A percentile compares a stretch with the other conserved stretches of the same genome.
phyloP scores from a whole-genome alignment of 2,329 filamentous ascomycete species.

The Paecilomyces sp. region DNA sequence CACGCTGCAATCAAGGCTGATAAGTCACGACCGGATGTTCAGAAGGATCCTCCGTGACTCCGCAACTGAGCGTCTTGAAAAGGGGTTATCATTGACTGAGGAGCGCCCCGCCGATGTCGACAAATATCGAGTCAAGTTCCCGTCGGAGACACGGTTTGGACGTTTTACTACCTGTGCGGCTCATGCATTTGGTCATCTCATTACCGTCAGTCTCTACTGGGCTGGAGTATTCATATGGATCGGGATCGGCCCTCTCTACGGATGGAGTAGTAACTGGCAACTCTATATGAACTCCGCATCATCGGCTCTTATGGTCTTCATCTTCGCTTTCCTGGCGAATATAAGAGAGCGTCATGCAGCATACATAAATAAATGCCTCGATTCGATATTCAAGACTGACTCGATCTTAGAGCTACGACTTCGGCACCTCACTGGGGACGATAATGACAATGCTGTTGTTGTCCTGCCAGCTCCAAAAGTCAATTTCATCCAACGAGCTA shows the following conservation, averaged over 20 bases:
- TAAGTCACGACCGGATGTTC: slow-evolving; percentile 16
- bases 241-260: slow-evolving; percentile 3
- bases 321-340: slow-evolving; percentile 18
- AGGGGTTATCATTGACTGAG: background rate
- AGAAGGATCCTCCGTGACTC: background rate
- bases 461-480: slow-evolving; percentile 24
- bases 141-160: slow-evolving; percentile 11
- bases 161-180: background rate
- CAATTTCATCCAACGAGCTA: slow-evolving; percentile 26
- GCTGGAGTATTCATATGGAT: slow-evolving; percentile 2
- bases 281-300: slow-evolving; percentile 31
- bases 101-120: background rate
- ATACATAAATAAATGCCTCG: slow-evolving; percentile 8
- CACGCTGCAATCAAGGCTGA: slow-evolving; percentile 11
- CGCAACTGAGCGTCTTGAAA: background rate
- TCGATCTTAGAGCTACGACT: slow-evolving; percentile 9
- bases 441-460: slow-evolving; percentile 24
- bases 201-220: slow-evolving; percentile 2
- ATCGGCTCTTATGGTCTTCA: slow-evolving; percentile 36
- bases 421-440: slow-evolving; percentile 9
- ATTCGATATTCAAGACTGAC: slow-evolving; percentile 14
- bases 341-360: slow-evolving; percentile 13
- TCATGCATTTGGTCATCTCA: slow-evolving; percentile 1
- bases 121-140: slow-evolving; percentile 19
- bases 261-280: slow-evolving; percentile 2